Percentiles rank a stretch among this genome's conserved stretches.
phyloP scores from a whole-genome alignment of 805 yeast genomes.

The Spathaspora sp. region DNA sequence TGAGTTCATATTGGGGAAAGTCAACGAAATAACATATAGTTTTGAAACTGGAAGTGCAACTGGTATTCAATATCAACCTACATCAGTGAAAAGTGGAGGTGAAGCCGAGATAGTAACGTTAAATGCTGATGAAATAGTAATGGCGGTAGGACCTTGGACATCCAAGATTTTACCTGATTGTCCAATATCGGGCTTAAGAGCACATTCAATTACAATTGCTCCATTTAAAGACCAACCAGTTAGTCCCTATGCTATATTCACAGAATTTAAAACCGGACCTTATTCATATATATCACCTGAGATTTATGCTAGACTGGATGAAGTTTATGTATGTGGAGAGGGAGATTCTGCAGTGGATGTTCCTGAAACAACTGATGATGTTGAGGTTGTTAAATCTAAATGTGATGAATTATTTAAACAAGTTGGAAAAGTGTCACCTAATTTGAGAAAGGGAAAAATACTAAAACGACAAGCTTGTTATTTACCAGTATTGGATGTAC shows the following conservation, averaged over 20 bases:
- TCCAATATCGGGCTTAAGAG: constrained; percentile 90
- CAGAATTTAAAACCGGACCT: constrained; percentile 76
- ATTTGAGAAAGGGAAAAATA: constrained; percentile 69
- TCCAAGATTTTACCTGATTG: constrained; percentile 86
- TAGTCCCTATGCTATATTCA: constrained; percentile 91
- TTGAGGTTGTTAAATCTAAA: constrained; percentile 78
- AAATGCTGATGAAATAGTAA: constrained; percentile 70
- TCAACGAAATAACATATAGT: constrained; percentile 59
- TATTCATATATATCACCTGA: constrained; percentile 83
- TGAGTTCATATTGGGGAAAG: constrained; percentile 84
- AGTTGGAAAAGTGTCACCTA: constrained; percentile 73
- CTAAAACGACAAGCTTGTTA: constrained; percentile 90
- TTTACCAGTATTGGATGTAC: constrained; percentile 89
- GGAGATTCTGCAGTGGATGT: constrained; percentile 87
- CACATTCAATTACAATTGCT: constrained; percentile 89
- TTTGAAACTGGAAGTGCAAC: constrained; percentile 63
- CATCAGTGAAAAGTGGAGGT: constrained; percentile 28
- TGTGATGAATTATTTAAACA: constrained; percentile 84
- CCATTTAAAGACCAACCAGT: constrained; percentile 70
- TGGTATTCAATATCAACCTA: constrained; percentile 65
- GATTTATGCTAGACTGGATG: constrained; percentile 91
- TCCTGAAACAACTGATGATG: constrained; percentile 93
- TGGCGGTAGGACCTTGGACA: constrained; percentile 97
- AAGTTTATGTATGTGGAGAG: constrained; percentile 96
- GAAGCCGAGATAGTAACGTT: constrained; percentile 39